Conservation (phyloP, 2,329 filamentous ascomycete genomes). For the Cladophialophora psammophila region DNA sequence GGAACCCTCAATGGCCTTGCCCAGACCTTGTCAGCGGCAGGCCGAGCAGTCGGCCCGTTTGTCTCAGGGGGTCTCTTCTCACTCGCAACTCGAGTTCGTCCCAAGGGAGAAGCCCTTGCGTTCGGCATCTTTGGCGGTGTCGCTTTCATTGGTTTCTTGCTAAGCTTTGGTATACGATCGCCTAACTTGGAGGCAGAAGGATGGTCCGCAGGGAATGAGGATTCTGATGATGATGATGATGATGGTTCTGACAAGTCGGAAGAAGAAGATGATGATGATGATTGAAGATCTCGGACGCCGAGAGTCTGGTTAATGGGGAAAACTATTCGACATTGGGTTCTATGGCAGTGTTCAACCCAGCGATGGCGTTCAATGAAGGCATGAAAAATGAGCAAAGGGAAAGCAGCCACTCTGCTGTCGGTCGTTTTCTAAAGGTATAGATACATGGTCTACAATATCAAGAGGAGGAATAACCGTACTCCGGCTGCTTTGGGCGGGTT, state of each 20-base stretch:
- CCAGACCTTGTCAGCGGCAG: constrained; percentile 89
- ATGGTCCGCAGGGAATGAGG: constrained; percentile 54
- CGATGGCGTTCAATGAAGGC: constrained; percentile 20
- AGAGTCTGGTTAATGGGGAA: background rate
- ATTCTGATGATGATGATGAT: constrained; percentile 17
- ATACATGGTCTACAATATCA: background rate
- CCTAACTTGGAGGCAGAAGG: constrained; percentile 65
- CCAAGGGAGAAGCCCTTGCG: constrained; percentile 82
- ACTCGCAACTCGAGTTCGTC: constrained; percentile 72
- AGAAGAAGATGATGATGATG: constrained; percentile 50
- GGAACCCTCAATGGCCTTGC: constrained; percentile 93
- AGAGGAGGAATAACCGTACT: background rate
- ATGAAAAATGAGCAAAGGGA: constrained; percentile 14
- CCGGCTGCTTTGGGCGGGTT: background rate
- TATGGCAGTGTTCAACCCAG: constrained; percentile 23
- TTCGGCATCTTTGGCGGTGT: constrained; percentile 90
- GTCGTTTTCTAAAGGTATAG: background rate
- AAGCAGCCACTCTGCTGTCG: background rate
- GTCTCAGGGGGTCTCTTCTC: constrained; percentile 87
- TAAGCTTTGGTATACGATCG: constrained; percentile 79
- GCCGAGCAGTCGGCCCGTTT: constrained; percentile 86
- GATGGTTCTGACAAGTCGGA: constrained; percentile 51
- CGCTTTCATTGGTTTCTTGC: constrained; percentile 77
- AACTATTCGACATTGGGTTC: background rate
- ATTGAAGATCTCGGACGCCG: background rate